These are phyloP conservation scores for Yamadazyma takamatsuzukensis DNA, from an alignment of 805 yeast species.

Conservation along the genomic window DNA sequence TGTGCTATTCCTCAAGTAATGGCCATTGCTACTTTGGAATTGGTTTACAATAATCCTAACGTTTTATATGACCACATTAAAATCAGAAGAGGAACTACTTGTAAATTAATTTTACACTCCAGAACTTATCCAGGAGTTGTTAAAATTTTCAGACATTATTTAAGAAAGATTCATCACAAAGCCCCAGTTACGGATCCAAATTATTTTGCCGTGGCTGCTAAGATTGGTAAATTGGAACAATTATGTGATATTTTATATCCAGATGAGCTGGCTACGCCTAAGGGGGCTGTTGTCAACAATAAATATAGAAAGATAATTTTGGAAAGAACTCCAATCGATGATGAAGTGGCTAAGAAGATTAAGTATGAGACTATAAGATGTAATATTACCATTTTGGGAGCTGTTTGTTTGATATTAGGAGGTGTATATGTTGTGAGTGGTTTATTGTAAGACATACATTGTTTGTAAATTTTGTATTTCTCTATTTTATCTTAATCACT, in stretches of 20 bases:
- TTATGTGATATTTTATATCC: slow-evolving; percentile 78
- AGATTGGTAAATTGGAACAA: slow-evolving; percentile 86
- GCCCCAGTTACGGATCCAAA: slow-evolving; percentile 81
- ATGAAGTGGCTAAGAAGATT: slow-evolving; percentile 16
- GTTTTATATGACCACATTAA: slow-evolving; percentile 74
- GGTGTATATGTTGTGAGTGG: slow-evolving; percentile 1
- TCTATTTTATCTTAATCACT: not conserved
- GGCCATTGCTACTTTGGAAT: slow-evolving; percentile 94
- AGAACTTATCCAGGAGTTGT: slow-evolving; percentile 75
- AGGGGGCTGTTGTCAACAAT: slow-evolving; percentile 41
- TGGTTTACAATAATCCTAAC: slow-evolving; percentile 74
- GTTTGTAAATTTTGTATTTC: not conserved
- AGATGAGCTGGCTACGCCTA: slow-evolving; percentile 47
- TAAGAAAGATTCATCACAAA: slow-evolving; percentile 73
- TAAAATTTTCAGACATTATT: slow-evolving; percentile 69
- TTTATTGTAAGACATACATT: not conserved
- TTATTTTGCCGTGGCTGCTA: slow-evolving; percentile 76
- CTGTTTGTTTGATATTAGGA: slow-evolving; percentile 7
- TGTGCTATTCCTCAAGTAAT: slow-evolving; percentile 98
- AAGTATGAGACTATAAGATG: slow-evolving; percentile 14
- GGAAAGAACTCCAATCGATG: slow-evolving; percentile 32
- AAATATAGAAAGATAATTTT: slow-evolving; percentile 32
- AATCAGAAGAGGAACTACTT: slow-evolving; percentile 86
- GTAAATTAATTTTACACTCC: slow-evolving; percentile 67
- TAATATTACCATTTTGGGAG: slow-evolving; percentile 15